These are phyloP conservation scores for Theileria equi DNA, from an alignment of 169 alveolate species.

Conservation along the genomic window DNA sequence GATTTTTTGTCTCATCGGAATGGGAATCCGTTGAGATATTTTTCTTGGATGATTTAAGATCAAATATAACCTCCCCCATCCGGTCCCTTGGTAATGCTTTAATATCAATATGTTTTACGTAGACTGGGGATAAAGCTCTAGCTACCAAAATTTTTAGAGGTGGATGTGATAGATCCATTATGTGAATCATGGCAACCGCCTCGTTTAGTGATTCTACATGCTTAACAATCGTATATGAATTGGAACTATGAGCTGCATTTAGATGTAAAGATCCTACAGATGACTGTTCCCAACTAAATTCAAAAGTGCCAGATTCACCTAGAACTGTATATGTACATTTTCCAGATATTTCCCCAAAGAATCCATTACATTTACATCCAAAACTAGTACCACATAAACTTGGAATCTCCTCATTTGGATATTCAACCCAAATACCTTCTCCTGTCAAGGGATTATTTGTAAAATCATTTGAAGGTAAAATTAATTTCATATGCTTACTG, in stretches of 20 bases:
- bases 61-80: slow-evolving; percentile 20
- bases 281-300: slow-evolving; percentile 73
- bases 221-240: slow-evolving; percentile 65
- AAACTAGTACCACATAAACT: slow-evolving; percentile 77
- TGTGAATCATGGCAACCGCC: slow-evolving; percentile 78
- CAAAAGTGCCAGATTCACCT: slow-evolving; percentile 71
- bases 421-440: slow-evolving; percentile 79
- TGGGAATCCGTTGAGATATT: not conserved
- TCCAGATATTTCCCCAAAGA: slow-evolving; percentile 74
- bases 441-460: slow-evolving; percentile 27
- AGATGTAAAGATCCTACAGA: slow-evolving; percentile 67
- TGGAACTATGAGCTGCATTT: slow-evolving; percentile 69
- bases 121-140: slow-evolving; percentile 36
- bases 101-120: slow-evolving; percentile 16
- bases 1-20: not conserved
- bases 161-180: slow-evolving; percentile 68
- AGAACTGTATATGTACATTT: slow-evolving; percentile 66
- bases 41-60: not conserved
- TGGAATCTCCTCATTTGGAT: slow-evolving; percentile 79
- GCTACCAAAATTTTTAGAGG: slow-evolving; percentile 59
- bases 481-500: slow-evolving; percentile 62
- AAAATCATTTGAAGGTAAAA: slow-evolving; percentile 40
- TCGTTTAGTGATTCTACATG: slow-evolving; percentile 77
- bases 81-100: slow-evolving; percentile 7
- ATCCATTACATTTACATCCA: slow-evolving; percentile 77